phyloP scores from a whole-genome alignment of 345 rosid genomes.

The Reutealis trisperma region DNA sequence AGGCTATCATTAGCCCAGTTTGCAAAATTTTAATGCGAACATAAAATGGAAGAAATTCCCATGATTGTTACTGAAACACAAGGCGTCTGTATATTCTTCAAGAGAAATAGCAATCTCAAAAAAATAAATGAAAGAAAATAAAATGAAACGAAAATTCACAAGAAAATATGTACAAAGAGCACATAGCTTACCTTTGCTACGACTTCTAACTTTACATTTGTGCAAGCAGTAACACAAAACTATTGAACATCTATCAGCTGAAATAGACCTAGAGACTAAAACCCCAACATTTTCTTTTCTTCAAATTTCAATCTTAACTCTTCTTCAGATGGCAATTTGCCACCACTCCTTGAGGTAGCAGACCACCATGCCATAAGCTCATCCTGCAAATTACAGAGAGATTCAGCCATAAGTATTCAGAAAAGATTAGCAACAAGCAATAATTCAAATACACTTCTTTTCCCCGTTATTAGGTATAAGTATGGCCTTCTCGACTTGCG shows the following conservation, averaged over 20 bases:
- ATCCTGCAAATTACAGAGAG: slow-evolving; percentile 45
- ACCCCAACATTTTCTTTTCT: slow-evolving; percentile 59
- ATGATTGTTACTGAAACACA: too few relatives aligned
- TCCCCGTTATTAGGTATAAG: too few relatives aligned
- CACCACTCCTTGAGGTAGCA: slow-evolving; percentile 32
- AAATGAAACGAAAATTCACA: too few relatives aligned
- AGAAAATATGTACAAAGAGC: neutral
- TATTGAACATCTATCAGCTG: neutral
- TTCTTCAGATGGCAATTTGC: slow-evolving; percentile 52
- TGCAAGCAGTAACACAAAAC: neutral
- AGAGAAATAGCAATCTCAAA: neutral
- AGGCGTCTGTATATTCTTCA: too few relatives aligned
- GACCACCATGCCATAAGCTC: slow-evolving; percentile 87
- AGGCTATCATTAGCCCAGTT: too few relatives aligned
- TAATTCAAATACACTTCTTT: too few relatives aligned
- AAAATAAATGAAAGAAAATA: too few relatives aligned
- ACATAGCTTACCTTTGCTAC: neutral
- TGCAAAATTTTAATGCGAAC: too few relatives aligned
- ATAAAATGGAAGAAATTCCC: too few relatives aligned
- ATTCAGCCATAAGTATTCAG: neutral
- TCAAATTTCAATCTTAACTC: slow-evolving; percentile 53
- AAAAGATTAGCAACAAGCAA: neutral
- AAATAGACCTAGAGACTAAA: slow-evolving; percentile 22
- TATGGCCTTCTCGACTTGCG: neutral
- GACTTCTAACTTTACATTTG: neutral